These are phyloP conservation scores for Candida sojae DNA, from an alignment of 1,139 yeast species.

Conservation along the genomic window DNA sequence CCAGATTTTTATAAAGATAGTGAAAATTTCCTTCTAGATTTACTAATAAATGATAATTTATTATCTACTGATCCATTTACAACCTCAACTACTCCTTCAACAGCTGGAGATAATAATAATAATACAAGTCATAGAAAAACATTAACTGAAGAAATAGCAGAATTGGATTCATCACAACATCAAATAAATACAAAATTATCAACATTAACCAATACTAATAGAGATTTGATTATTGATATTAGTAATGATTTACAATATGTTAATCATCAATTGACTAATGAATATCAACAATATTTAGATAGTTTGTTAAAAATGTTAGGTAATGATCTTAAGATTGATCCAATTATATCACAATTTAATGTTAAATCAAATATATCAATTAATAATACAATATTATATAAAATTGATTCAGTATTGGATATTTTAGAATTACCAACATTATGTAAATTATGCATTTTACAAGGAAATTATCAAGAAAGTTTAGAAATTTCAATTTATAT, in stretches of 20 bases:
- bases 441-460: constrained; percentile 77
- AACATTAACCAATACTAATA: constrained; percentile 34
- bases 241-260: constrained; percentile 32
- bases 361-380: constrained; percentile 20
- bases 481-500: constrained; percentile 75
- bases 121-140: constrained; percentile 21
- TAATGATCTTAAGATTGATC: constrained; percentile 20
- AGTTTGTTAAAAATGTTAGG: constrained; percentile 19
- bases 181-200: constrained; percentile 33
- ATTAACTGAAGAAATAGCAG: constrained; percentile 49
- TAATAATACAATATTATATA: constrained; percentile 49
- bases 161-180: constrained; percentile 38
- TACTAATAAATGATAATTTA: constrained; percentile 43
- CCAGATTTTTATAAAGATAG: constrained; percentile 16
- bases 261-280: constrained; percentile 21
- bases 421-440: constrained; percentile 81
- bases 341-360: constrained; percentile 12
- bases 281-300: constrained; percentile 25
- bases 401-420: constrained; percentile 74
- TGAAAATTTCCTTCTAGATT: constrained; percentile 23
- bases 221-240: constrained; percentile 43
- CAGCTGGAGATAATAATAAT: constrained; percentile 5
- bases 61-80: constrained; percentile 42
- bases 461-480: constrained; percentile 89
- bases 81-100: constrained; percentile 1